Conservation (phyloP, 768 basidiomycete species). For the Tephrocybe sp. region DNA sequence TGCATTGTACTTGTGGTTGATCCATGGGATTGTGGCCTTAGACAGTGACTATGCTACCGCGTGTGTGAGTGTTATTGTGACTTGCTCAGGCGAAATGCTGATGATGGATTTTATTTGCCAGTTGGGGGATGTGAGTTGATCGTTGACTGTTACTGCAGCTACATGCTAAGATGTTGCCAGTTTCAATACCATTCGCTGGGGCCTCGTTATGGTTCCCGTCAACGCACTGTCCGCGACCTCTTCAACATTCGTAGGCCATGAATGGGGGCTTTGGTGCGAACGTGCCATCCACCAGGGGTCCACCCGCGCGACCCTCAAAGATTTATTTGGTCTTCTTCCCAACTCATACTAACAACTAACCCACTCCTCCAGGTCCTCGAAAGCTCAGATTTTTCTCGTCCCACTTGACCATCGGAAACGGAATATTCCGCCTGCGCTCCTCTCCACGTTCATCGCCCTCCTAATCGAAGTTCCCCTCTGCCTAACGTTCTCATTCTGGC, state of each 20-base stretch:
- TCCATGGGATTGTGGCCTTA: constrained; percentile 23
- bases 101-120: background rate
- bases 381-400: too few species aligned
- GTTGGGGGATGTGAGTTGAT: constrained; percentile 6
- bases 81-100: background rate
- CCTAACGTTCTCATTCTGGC: constrained; percentile 18
- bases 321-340: background rate
- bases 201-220: constrained; percentile 25
- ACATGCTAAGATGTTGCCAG: background rate
- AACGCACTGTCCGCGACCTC: constrained; percentile 20
- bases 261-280: constrained; percentile 14
- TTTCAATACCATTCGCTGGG: constrained; percentile 27
- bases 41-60: constrained; percentile 24
- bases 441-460: constrained; percentile 16
- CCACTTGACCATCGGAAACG: background rate
- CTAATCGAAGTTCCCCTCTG: constrained; percentile 21
- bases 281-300: constrained; percentile 7
- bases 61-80: constrained; percentile 16
- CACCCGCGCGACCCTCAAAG: background rate
- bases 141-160: too few species aligned
- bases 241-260: constrained; percentile 24
- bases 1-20: constrained; percentile 17
- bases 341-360: background rate
- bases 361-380: background rate
- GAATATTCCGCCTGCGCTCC: constrained; percentile 13